Evolutionary conservation across 2,329 filamentous ascomycete species (phyloP).

Genomic region (Ophiostoma pallidulum): DNA sequence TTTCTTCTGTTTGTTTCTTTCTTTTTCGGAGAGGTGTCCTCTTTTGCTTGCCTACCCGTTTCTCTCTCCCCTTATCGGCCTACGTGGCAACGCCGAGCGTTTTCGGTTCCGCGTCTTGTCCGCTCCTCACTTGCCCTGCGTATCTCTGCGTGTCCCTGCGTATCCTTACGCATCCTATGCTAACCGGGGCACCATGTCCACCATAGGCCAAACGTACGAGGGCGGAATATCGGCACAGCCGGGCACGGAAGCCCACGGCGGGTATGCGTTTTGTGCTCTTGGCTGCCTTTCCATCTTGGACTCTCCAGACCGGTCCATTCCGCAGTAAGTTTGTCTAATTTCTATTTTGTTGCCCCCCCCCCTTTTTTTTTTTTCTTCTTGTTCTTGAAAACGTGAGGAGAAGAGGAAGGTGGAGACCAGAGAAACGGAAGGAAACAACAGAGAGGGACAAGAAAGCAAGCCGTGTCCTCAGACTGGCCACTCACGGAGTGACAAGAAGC

Average conservation of each 20-base stretch:
- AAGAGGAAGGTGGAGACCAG: background rate
- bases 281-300: slow-evolving; percentile 82
- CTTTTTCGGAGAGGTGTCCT: background rate
- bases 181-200: background rate
- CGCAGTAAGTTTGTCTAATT: slow-evolving; percentile 44
- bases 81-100: slow-evolving; percentile 11
- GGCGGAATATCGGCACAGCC: slow-evolving; percentile 84
- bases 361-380: background rate
- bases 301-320: slow-evolving; percentile 63
- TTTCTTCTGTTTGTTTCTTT: background rate
- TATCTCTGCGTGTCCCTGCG: too few relatives aligned
- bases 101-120: background rate
- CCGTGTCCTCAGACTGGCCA: slow-evolving; percentile 18
- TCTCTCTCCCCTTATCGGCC: too few relatives aligned
- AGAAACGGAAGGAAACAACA: background rate
- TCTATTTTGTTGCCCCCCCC: background rate
- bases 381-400: slow-evolving; percentile 12
- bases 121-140: background rate
- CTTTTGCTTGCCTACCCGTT: background rate
- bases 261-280: slow-evolving; percentile 90
- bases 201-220: slow-evolving; percentile 78
- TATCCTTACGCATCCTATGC: too few relatives aligned
- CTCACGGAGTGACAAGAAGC: slow-evolving; percentile 29
- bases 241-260: slow-evolving; percentile 85
- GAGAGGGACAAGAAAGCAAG: background rate